Percentiles rank a stretch among this genome's conserved stretches.
Evolutionary conservation across 305 asterid genomes (phyloP).

Genomic region (Lippia alba): DNA sequence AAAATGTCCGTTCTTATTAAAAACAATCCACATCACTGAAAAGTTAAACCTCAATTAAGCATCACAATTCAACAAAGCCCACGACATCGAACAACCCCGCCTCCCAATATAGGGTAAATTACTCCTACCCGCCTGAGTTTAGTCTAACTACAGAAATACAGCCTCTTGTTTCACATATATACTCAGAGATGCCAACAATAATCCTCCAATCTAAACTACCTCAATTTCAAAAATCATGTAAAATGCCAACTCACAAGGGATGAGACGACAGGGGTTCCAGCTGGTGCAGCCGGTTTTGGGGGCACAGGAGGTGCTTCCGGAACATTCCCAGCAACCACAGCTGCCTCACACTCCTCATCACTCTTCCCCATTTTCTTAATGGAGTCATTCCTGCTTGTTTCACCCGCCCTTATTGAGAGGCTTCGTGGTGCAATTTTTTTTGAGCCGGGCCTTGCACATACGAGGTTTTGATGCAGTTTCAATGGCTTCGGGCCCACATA

Average conservation of each 20-base stretch:
- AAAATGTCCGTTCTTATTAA: neutral
- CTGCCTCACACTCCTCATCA: slow-evolving; percentile 83
- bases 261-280: slow-evolving; percentile 68
- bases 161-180: neutral
- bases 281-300: slow-evolving; percentile 73
- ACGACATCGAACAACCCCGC: neutral
- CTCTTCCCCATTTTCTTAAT: slow-evolving; percentile 59
- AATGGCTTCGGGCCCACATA: slow-evolving; percentile 47
- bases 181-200: slow-evolving; percentile 6
- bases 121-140: too few relatives aligned
- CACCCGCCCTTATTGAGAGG: slow-evolving; percentile 53
- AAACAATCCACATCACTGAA: neutral
- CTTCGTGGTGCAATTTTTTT: slow-evolving; percentile 33
- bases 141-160: too few relatives aligned
- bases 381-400: slow-evolving; percentile 43
- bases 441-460: slow-evolving; percentile 37
- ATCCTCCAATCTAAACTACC: neutral
- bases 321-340: slow-evolving; percentile 76
- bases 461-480: slow-evolving; percentile 32
- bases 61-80: neutral
- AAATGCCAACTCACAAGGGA: slow-evolving; percentile 59
- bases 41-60: neutral
- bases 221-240: slow-evolving; percentile 1
- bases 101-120: neutral
- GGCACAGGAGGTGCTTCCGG: slow-evolving; percentile 92